These are phyloP conservation scores for Dalechampia spathulata DNA, from an alignment of 441 rosid genomes.

Conservation along the genomic window DNA sequence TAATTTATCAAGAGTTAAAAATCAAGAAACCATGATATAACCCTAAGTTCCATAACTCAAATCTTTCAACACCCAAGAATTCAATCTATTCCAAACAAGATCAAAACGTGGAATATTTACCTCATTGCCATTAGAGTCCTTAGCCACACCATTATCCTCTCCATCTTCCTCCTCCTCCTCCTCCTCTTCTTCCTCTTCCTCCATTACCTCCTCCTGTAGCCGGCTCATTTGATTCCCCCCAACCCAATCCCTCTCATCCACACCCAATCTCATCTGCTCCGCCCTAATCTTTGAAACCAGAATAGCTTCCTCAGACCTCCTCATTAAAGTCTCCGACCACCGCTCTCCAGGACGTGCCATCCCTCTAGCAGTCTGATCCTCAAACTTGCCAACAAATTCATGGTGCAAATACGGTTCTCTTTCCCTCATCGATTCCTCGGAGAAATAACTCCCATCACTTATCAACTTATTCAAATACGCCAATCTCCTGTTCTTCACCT, in stretches of 20 bases:
- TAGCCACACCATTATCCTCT: background rate
- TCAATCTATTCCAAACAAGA: no score
- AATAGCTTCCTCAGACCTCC: slow-evolving; percentile 73
- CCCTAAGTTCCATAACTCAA: background rate
- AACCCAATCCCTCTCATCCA: slow-evolving; percentile 74
- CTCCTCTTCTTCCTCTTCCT: slow-evolving; percentile 40
- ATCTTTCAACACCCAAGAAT: background rate
- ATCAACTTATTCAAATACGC: slow-evolving; percentile 68
- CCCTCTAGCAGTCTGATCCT: slow-evolving; percentile 64
- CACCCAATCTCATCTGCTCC: slow-evolving; percentile 85
- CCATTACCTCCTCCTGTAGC: slow-evolving; percentile 36
- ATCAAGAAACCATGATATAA: no score
- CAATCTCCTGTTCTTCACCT: slow-evolving; percentile 72
- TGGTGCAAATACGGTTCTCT: slow-evolving; percentile 93
- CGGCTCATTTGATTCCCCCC: slow-evolving; percentile 49
- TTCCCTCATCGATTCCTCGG: slow-evolving; percentile 95
- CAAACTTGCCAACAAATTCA: slow-evolving; percentile 87
- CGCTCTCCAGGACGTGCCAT: slow-evolving; percentile 95
- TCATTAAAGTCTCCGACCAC: slow-evolving; percentile 90
- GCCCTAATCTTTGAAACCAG: slow-evolving; percentile 72
- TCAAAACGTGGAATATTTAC: slow-evolving; percentile 14
- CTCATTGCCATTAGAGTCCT: slow-evolving; percentile 20
- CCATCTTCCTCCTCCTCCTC: slow-evolving; percentile 44
- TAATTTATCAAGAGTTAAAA: background rate
- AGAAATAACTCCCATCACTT: slow-evolving; percentile 64